Evolutionary conservation across 2,329 filamentous ascomycete species (phyloP).

Genomic region (Paecilomyces formosus): DNA sequence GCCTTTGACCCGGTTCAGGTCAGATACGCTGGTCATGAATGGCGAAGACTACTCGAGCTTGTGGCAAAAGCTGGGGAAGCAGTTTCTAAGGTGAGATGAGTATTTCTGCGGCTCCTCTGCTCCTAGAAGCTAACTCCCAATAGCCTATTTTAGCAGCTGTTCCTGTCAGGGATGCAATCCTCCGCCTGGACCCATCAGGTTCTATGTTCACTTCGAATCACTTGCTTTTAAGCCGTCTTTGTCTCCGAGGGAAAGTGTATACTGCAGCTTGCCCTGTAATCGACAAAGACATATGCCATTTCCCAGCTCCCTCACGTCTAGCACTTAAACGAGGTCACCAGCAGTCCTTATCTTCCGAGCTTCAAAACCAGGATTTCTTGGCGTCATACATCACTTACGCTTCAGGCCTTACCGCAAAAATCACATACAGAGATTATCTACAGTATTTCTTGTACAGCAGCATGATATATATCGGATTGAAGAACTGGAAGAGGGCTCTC

Average conservation of each 20-base stretch:
- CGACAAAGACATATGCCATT: constrained; percentile 34
- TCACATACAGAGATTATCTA: constrained; percentile 40
- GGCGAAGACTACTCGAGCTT: constrained; percentile 29
- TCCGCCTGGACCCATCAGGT: constrained; percentile 36
- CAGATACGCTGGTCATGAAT: constrained; percentile 35
- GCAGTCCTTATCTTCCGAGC: constrained; percentile 18
- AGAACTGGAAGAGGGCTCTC: constrained; percentile 56
- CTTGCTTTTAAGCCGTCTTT: constrained; percentile 32
- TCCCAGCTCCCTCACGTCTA: constrained; percentile 23
- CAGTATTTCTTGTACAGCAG: constrained; percentile 61
- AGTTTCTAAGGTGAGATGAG: constrained; percentile 24
- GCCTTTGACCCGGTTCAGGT: constrained; percentile 44
- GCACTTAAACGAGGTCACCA: constrained; percentile 12
- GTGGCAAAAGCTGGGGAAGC: constrained; percentile 25
- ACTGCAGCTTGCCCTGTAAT: constrained; percentile 32
- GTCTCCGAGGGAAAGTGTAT: constrained; percentile 35
- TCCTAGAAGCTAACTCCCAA: constrained; percentile 8
- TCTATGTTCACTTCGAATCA: constrained; percentile 39
- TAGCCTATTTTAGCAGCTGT: constrained; percentile 33
- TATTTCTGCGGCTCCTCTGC: neutral
- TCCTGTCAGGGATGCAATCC: constrained; percentile 35
- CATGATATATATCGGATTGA: constrained; percentile 55
- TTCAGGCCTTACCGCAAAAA: constrained; percentile 31
- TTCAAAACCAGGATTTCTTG: constrained; percentile 17
- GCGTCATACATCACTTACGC: constrained; percentile 26